phyloP scores from a whole-genome alignment of 1,284 basidiomycete species.

The Agaricales sp. region DNA sequence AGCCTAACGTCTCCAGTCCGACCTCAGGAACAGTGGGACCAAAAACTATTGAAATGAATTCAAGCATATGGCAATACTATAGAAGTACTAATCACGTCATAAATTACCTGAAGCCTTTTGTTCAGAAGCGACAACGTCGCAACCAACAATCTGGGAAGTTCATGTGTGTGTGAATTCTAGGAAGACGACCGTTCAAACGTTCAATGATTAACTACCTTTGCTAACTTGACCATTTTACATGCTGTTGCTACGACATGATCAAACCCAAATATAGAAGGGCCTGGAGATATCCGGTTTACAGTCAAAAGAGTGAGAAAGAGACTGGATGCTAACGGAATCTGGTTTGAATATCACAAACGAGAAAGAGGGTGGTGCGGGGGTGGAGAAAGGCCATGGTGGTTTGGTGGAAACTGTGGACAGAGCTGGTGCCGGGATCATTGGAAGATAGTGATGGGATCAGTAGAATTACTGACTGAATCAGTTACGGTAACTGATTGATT shows the following conservation, averaged over 20 bases:
- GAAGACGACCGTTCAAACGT: background rate
- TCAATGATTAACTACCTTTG: slow-evolving; percentile 36
- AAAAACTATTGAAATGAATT: slow-evolving; percentile 37
- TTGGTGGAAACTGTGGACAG: no score
- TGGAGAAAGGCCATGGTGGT: slow-evolving; percentile 25
- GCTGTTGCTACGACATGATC: slow-evolving; percentile 58
- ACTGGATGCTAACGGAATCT: slow-evolving; percentile 49
- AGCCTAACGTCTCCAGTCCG: slow-evolving; percentile 44
- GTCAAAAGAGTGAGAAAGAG: slow-evolving; percentile 1
- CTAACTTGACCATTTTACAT: slow-evolving; percentile 70
- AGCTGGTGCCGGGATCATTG: background rate
- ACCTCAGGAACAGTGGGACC: slow-evolving; percentile 64
- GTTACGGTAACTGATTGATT: no score
- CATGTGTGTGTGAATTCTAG: slow-evolving; percentile 1
- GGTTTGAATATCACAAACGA: slow-evolving; percentile 75
- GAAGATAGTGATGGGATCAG: background rate
- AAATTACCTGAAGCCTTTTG: slow-evolving; percentile 71
- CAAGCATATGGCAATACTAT: slow-evolving; percentile 1
- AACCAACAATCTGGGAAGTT: slow-evolving; percentile 42
- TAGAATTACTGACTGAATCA: background rate
- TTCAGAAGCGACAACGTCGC: slow-evolving; percentile 73
- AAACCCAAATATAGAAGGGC: slow-evolving; percentile 52
- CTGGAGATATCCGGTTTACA: slow-evolving; percentile 19
- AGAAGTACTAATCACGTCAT: slow-evolving; percentile 6
- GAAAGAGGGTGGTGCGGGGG: slow-evolving; percentile 47